Evolutionary conservation across 805 yeast species (phyloP), one percentile per base, ranked within the genome.

Genomic region (Zygotorulaspora sp.): DNA sequence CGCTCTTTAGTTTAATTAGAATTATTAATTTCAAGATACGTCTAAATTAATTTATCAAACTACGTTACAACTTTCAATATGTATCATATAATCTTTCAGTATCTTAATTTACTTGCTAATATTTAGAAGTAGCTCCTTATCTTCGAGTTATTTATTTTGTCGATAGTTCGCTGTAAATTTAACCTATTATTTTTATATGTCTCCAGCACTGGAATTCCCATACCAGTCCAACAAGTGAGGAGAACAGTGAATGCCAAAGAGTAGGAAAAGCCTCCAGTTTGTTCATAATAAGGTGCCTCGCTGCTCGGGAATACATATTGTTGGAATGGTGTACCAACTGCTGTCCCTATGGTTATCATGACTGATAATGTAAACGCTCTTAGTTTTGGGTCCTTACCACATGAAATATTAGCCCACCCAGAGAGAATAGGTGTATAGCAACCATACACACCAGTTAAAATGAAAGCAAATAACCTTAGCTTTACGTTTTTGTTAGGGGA

Each of bases 301-400:
- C 57, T 44, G n/a, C 61, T 53, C 13, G 65, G 65, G 44, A 53
- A 60, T 28, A 58, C 40, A 28, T 55, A 43, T 29, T 55, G 55
- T 34, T 61, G 64, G 38, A 41, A 58, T 24, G 60, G 57, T 17
- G 57, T 58, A 27, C 50, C 49, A 19, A 59, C 55, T 23, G 43
- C 30, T 21, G 41, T 44, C 12, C 47, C 50, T 13, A 57, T 41
- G 12, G 51, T 55, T 33, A 53, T 45, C 58, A 53, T 53, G 13
- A 52, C 43, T 3, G 61, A 50, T 14, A 54, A 40, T 3, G 58
- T 48, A 15, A 53, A 44, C 4, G 61, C 59, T 35, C 61, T 43
- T 23, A 56, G 36, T 20, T 45, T 43, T 15, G 52, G 57, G 35
- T 50, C 46, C 11, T 47, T 48, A 10, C 50, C 49, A 27, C 47